Evolutionary conservation across 257 asterid genomes (phyloP).

Genomic region (Penstemon newberryi): DNA sequence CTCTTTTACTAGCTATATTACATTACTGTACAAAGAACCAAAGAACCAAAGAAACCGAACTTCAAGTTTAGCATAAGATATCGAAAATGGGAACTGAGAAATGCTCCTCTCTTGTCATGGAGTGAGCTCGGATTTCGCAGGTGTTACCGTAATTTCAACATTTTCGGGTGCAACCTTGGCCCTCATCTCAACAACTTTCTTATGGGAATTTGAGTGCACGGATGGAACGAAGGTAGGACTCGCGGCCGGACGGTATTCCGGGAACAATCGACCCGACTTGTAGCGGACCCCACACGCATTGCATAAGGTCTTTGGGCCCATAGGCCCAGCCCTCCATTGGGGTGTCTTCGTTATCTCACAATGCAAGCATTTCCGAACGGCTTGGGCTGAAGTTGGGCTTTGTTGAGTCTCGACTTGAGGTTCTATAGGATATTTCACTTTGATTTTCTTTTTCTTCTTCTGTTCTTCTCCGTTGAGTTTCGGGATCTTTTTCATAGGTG

Average conservation of each 20-base stretch:
- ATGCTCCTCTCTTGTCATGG: not conserved
- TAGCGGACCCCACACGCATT: slow-evolving; percentile 68
- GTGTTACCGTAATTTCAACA: not conserved
- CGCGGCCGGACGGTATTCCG: slow-evolving; percentile 64
- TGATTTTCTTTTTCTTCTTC: slow-evolving; percentile 63
- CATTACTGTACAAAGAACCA: slow-evolving; percentile 48
- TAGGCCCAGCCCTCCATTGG: slow-evolving; percentile 65
- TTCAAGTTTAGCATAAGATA: slow-evolving; percentile 6
- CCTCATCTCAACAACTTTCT: slow-evolving; percentile 61
- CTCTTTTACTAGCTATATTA: slow-evolving; percentile 22
- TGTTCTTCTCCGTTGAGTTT: slow-evolving; percentile 34
- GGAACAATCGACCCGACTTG: slow-evolving; percentile 58
- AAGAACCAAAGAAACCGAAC: slow-evolving; percentile 32
- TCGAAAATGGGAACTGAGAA: not conserved
- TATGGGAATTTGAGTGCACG: slow-evolving; percentile 68
- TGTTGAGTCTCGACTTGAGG: slow-evolving; percentile 25
- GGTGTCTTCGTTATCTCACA: slow-evolving; percentile 61
- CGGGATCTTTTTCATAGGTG: slow-evolving; percentile 31
- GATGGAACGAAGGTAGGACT: slow-evolving; percentile 60
- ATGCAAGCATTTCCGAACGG: slow-evolving; percentile 58
- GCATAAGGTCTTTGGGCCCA: slow-evolving; percentile 70
- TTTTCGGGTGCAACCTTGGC: slow-evolving; percentile 26
- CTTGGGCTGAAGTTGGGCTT: slow-evolving; percentile 31
- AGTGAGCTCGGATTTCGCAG: slow-evolving; percentile 9
- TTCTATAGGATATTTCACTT: slow-evolving; percentile 30